Evolutionary conservation across 306 rosid species (phyloP).

Genomic region (Cucurbita moschata): DNA sequence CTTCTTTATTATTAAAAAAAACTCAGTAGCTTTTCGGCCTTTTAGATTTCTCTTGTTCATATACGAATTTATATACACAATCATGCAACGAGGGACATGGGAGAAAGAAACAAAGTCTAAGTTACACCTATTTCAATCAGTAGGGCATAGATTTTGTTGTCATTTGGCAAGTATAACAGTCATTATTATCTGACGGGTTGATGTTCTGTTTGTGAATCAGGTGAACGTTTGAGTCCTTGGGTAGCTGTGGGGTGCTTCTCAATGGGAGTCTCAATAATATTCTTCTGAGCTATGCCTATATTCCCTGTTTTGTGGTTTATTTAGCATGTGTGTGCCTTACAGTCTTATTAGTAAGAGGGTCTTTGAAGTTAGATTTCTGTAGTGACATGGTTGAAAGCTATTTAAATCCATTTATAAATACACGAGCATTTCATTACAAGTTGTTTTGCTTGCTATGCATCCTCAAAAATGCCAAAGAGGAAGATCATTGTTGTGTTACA

Average conservation of each 20-base stretch:
- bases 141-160: background rate
- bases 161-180: background rate
- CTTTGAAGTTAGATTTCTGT: background rate
- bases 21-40: background rate
- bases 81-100: background rate
- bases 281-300: constrained; percentile 25
- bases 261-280: constrained; percentile 47
- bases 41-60: background rate
- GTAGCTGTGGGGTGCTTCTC: constrained; percentile 47
- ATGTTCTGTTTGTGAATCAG: constrained; percentile 23
- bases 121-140: background rate
- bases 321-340: background rate
- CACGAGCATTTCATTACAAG: background rate
- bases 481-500: background rate
- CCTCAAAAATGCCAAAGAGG: background rate
- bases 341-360: background rate
- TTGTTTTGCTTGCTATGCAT: background rate
- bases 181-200: background rate
- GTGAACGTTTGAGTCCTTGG: constrained; percentile 64
- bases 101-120: background rate
- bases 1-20: background rate
- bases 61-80: background rate
- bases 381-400: background rate
- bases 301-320: background rate
- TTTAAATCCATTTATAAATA: background rate